These are phyloP conservation scores for Penicillium robsamsonii DNA, from an alignment of 495 filamentous ascomycete species.

Conservation along the genomic window DNA sequence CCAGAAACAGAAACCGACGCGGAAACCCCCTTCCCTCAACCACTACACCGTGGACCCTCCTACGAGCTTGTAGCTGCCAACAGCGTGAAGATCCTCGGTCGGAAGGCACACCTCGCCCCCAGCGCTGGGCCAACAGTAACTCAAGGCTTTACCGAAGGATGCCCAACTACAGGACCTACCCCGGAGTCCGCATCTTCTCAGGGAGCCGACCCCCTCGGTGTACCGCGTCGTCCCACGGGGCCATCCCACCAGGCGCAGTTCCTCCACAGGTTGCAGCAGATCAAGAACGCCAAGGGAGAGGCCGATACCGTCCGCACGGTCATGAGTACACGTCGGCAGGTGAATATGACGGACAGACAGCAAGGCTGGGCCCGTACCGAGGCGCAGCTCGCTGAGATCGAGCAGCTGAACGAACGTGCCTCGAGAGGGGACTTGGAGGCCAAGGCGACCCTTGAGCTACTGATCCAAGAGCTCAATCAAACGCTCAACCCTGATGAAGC, in stretches of 20 bases:
- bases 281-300: constrained; percentile 46
- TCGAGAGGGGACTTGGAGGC: constrained; percentile 37
- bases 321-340: constrained; percentile 29
- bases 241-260: constrained; percentile 45
- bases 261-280: constrained; percentile 39
- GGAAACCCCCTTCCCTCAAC: constrained; percentile 35
- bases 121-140: constrained; percentile 20
- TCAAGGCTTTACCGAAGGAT: not conserved
- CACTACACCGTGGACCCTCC: constrained; percentile 41
- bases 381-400: constrained; percentile 37
- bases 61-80: constrained; percentile 65
- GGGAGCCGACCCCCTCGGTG: not conserved
- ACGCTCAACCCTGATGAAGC: not conserved
- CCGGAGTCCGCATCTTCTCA: constrained; percentile 4
- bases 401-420: constrained; percentile 34
- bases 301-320: constrained; percentile 42
- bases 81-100: constrained; percentile 47
- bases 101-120: constrained; percentile 42
- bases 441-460: constrained; percentile 27
- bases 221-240: constrained; percentile 18
- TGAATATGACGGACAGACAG: constrained; percentile 37
- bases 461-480: constrained; percentile 17
- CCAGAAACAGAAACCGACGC: constrained; percentile 38
- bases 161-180: not conserved
- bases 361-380: constrained; percentile 43